Evolutionary conservation across 768 basidiomycete genomes (phyloP).

Genomic region (Phallus indusiatus): DNA sequence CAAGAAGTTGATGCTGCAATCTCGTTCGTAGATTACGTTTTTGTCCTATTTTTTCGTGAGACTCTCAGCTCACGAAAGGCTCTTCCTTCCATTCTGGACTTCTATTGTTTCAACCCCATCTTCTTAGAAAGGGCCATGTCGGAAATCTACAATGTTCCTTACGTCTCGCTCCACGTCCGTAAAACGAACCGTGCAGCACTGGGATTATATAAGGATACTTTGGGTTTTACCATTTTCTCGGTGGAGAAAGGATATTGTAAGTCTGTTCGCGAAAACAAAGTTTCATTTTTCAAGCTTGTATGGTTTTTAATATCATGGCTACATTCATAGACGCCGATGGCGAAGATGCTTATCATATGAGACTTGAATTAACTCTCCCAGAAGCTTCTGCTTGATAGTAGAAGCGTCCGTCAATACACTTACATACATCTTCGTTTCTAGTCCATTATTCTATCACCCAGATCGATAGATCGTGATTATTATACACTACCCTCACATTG

Average conservation of each 20-base stretch:
- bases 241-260: conserved; percentile 88
- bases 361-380: conserved; percentile 41
- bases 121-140: conserved; percentile 82
- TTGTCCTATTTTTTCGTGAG: conserved; percentile 8
- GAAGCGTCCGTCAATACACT: too few species aligned
- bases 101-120: background rate
- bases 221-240: conserved; percentile 81
- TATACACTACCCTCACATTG: background rate
- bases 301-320: background rate
- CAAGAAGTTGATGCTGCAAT: conserved; percentile 88
- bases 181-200: conserved; percentile 94
- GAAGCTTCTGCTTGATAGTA: background rate
- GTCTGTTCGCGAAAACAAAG: conserved; percentile 21
- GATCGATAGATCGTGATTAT: background rate
- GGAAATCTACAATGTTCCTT: conserved; percentile 72
- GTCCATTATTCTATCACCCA: background rate
- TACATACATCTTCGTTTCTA: too few species aligned
- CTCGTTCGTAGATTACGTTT: conserved; percentile 47
- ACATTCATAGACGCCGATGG: conserved; percentile 72
- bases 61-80: background rate
- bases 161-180: conserved; percentile 85
- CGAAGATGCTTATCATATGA: conserved; percentile 92
- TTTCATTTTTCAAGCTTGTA: background rate
- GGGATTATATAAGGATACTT: conserved; percentile 74
- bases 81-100: background rate